phyloP scores from a whole-genome alignment of 2,329 filamentous ascomycete species.

The Bipolaris cookei region DNA sequence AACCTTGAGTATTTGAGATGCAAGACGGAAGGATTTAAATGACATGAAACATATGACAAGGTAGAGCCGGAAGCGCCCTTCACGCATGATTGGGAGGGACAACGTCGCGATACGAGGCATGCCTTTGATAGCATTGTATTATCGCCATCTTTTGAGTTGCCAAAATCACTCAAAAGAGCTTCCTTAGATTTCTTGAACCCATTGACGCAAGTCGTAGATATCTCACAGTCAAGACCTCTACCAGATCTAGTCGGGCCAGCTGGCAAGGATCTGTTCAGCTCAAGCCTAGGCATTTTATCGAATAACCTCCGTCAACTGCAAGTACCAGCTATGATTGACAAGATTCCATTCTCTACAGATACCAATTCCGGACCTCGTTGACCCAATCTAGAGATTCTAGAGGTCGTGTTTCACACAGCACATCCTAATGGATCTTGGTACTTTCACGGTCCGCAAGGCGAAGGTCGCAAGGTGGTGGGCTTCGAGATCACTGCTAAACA shows the following conservation, averaged over 20 bases:
- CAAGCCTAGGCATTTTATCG: conserved; percentile 23
- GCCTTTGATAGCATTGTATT: conserved; percentile 25
- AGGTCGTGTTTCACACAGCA: conserved; percentile 20
- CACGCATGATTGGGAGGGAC: conserved; percentile 24
- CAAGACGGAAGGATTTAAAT: conserved; percentile 8
- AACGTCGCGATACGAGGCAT: conserved; percentile 30
- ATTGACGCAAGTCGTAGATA: neutral
- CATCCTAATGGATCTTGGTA: conserved; percentile 25
- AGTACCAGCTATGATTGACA: conserved; percentile 16
- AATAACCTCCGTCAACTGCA: conserved; percentile 18
- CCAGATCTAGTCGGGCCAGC: conserved; percentile 21
- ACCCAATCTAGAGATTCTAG: conserved; percentile 26
- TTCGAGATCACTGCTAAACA: conserved; percentile 4
- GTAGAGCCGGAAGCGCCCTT: conserved; percentile 8
- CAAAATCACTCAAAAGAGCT: conserved; percentile 14
- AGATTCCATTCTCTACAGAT: conserved; percentile 23
- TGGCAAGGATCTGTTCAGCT: conserved; percentile 22
- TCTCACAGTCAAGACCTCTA: conserved; percentile 8
- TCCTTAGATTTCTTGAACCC: neutral
- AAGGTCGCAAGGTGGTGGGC: conserved; percentile 4
- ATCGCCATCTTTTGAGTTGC: conserved; percentile 6
- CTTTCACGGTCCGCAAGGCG: conserved; percentile 22
- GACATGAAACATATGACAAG: neutral
- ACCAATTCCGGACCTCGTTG: conserved; percentile 15
- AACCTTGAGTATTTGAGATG: conserved; percentile 15